Percentiles rank a stretch among this genome's conserved stretches.
Conservation (phyloP, 202 grass and related monocot species). For the Brachypodium distachyon region DNA sequence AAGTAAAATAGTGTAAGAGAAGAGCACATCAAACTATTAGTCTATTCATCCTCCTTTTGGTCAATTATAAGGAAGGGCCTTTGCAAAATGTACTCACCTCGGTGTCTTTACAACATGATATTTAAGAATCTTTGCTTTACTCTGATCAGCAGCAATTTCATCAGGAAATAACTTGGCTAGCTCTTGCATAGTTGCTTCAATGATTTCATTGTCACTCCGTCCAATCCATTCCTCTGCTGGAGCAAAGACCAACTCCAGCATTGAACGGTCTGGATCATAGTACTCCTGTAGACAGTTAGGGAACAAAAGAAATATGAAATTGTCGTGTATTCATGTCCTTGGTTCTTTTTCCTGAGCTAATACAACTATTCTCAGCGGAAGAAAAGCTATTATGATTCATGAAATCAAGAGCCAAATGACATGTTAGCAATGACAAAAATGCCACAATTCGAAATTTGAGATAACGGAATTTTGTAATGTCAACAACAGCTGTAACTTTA, state of each 20-base stretch:
- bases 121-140: constrained; percentile 90
- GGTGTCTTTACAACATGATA: constrained; percentile 95
- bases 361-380: neutral
- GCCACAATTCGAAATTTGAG: neutral
- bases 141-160: constrained; percentile 91
- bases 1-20: neutral
- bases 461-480: neutral
- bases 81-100: constrained; percentile 38
- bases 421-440: constrained; percentile 5
- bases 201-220: constrained; percentile 73
- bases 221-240: constrained; percentile 96
- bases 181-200: constrained; percentile 88
- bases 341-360: neutral
- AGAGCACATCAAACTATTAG: neutral
- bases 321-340: neutral
- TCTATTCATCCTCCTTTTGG: neutral
- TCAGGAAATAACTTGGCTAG: constrained; percentile 91
- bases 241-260: constrained; percentile 93
- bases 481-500: neutral
- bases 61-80: neutral
- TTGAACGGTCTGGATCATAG: constrained; percentile 87
- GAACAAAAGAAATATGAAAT: neutral
- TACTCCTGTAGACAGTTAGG: constrained; percentile 70
- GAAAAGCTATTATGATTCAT: neutral
- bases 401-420: neutral